phyloP scores from a whole-genome alignment of 768 basidiomycete genomes.

The Macrolepiota dolichaula region DNA sequence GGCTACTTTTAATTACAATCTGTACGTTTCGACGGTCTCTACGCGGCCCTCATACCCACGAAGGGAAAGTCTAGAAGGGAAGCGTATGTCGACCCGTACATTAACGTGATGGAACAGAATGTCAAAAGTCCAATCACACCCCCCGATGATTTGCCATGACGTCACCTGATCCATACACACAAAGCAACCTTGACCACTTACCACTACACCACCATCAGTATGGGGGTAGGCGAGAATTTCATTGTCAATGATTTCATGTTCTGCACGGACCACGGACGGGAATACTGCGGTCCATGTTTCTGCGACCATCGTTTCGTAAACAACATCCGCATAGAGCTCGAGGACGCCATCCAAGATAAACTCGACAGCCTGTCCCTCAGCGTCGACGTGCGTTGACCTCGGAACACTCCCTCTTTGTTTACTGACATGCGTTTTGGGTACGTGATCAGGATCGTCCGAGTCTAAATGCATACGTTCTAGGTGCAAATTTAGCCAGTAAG shows the following conservation, averaged over 20 bases:
- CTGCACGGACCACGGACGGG: constrained; percentile 28
- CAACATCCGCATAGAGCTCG: constrained; percentile 20
- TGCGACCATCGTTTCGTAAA: constrained; percentile 29
- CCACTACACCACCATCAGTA: background rate
- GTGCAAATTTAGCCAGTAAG: background rate
- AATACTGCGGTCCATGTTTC: constrained; percentile 25
- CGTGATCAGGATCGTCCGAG: background rate
- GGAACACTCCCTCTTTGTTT: background rate
- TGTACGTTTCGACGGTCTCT: no score
- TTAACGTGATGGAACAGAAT: no score
- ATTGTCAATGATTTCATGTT: constrained; percentile 28
- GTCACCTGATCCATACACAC: background rate
- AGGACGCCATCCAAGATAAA: constrained; percentile 3
- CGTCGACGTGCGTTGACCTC: constrained; percentile 10
- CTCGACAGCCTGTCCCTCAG: constrained; percentile 13
- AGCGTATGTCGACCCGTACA: no score
- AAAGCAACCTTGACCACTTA: background rate
- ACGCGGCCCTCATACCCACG: no score
- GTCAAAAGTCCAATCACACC: no score
- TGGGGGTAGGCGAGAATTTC: constrained; percentile 13
- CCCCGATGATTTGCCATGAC: background rate
- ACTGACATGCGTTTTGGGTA: background rate
- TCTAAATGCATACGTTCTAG: constrained; percentile 3
- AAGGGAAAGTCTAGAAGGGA: no score
- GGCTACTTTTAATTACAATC: no score